Evolutionary conservation across 495 filamentous ascomycete species (phyloP).

Genomic region (Hapsidospora chrysogenum): DNA sequence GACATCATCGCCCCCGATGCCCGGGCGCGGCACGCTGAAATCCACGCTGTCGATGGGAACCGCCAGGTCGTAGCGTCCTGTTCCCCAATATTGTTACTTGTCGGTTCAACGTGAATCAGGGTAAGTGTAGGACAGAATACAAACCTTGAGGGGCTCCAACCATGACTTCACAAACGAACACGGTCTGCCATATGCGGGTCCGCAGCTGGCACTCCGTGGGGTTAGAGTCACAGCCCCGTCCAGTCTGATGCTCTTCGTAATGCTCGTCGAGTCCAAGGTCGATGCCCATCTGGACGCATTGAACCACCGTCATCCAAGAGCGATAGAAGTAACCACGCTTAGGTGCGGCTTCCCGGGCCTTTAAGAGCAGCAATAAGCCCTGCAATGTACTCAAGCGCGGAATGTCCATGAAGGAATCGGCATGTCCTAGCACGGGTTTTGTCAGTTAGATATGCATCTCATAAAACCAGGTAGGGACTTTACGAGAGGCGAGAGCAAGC

Average conservation of each 20-base stretch:
- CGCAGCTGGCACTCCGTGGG: constrained; percentile 65
- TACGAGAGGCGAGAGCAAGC: constrained; percentile 84
- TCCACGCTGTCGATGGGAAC: constrained; percentile 66
- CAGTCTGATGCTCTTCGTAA: constrained; percentile 54
- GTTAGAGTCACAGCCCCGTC: constrained; percentile 48
- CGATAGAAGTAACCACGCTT: constrained; percentile 94
- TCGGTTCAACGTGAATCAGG: constrained; percentile 1
- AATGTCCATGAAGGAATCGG: constrained; percentile 91
- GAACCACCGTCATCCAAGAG: constrained; percentile 95
- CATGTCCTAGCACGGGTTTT: constrained; percentile 48
- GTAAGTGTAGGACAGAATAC: constrained; percentile 5
- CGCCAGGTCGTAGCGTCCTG: constrained; percentile 70
- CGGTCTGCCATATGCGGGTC: constrained; percentile 79
- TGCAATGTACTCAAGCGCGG: constrained; percentile 89
- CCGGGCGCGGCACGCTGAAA: constrained; percentile 44
- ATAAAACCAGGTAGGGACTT: no score
- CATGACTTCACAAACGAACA: constrained; percentile 82
- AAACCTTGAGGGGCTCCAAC: constrained; percentile 87
- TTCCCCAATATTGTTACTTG: not conserved
- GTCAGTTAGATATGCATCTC: constrained; percentile 1
- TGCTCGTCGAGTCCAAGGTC: constrained; percentile 88
- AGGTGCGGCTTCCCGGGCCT: constrained; percentile 79
- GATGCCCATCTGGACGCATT: constrained; percentile 80
- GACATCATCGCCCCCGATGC: constrained; percentile 52
- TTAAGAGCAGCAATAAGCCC: constrained; percentile 72